These are phyloP conservation scores for Naganishia randhawae DNA, from an alignment of 768 basidiomycete species.

Conservation along the genomic window DNA sequence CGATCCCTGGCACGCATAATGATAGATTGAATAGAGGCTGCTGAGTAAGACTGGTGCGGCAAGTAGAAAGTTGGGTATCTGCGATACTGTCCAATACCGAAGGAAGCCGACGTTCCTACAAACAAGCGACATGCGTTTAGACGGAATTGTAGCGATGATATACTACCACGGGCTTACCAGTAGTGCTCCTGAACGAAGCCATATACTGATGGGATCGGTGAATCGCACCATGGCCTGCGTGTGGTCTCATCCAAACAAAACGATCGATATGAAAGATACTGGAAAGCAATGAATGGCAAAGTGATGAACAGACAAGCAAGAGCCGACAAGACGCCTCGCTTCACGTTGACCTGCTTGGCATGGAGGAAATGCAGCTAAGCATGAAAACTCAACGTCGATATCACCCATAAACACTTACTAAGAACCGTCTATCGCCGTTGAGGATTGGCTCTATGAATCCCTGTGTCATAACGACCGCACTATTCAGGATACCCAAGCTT, in stretches of 20 bases:
- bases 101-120: constrained; percentile 70
- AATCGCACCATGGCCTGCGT: constrained; percentile 64
- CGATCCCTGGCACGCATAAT: neutral
- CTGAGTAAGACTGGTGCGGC: constrained; percentile 64
- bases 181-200: constrained; percentile 74
- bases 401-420: constrained; percentile 9
- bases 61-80: constrained; percentile 84
- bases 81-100: constrained; percentile 74
- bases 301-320: constrained; percentile 57
- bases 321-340: constrained; percentile 49
- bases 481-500: constrained; percentile 43
- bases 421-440: constrained; percentile 1
- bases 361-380: neutral
- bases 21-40: constrained; percentile 53
- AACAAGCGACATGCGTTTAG: neutral
- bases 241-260: constrained; percentile 59
- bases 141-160: neutral
- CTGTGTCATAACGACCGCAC: constrained; percentile 32
- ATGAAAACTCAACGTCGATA: neutral
- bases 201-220: constrained; percentile 67
- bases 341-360: neutral
- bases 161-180: constrained; percentile 54
- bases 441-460: constrained; percentile 12
- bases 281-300: constrained; percentile 68
- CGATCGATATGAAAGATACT: constrained; percentile 61